Evolutionary conservation across 108 stramenopile species (phyloP), one percentile per base, ranked within the genome.

Genomic region (Parietichytrium sp.): DNA sequence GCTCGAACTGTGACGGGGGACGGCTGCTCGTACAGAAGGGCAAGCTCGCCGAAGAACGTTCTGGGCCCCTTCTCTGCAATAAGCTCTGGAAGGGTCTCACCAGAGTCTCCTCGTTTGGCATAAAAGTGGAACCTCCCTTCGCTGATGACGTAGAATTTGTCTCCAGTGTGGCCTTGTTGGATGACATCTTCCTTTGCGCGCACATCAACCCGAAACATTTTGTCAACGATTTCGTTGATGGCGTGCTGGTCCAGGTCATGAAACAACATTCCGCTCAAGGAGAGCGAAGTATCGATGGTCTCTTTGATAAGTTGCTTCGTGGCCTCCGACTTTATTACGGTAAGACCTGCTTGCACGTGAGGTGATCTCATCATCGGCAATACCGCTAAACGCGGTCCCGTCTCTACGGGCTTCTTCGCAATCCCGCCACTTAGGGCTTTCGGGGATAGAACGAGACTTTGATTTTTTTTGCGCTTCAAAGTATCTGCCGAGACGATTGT

Each of bases 131-230:
- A 72, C 38, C 10, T 45, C 0, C 81, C 81, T 29, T 31, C 26
- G 6, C 42, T 16, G 48, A 81, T 77, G 30, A 81, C 81, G 55
- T 79, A 61, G 26, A 81, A 81, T 26, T 29, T 81, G 55, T 80
- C 79, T 47, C 27, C 51, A 18, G 10, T 8, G 23, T 31, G 54
- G 10, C 81, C 81, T 54, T 54, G 77, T 48, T 79, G 31, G 29
- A 79, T 33, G 2, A 81, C 81, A 26, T 55, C 47, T 16, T 47
- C 81, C 20, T 27, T 16, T n/a, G 61, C 61, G 6, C 20, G 36
- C 20, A 72, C 61, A 3, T 33, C 36, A 20, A 72, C 3, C 13
- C 61, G 61, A 42, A 45, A 72, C 61, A 72, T 72, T 16, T 42
- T 33, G 8, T 33, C 36, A 42, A 72, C 61, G 38, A 72, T 16